These are phyloP conservation scores for Tolypocladium guangdongense DNA, from an alignment of 2,329 filamentous ascomycete genomes.

Conservation along the genomic window DNA sequence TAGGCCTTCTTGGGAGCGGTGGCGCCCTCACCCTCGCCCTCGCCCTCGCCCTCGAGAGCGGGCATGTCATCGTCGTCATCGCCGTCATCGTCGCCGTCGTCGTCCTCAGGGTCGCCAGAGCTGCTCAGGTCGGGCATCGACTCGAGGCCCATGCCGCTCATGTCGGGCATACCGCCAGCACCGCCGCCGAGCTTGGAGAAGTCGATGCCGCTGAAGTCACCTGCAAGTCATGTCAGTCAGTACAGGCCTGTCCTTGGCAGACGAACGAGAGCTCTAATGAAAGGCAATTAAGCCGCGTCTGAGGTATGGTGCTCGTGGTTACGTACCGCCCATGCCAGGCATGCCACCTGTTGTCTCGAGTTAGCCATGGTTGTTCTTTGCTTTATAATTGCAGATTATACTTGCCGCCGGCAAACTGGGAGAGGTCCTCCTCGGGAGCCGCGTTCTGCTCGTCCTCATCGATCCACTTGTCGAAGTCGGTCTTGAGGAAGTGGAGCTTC, in stretches of 20 bases:
- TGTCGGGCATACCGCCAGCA: slow-evolving; percentile 22
- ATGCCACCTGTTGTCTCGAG: slow-evolving; percentile 32
- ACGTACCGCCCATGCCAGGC: slow-evolving; percentile 42
- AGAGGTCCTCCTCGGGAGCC: slow-evolving; percentile 68
- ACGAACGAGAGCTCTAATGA: not conserved
- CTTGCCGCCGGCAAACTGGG: slow-evolving; percentile 48
- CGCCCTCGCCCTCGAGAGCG: slow-evolving; percentile 56
- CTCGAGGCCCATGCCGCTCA: slow-evolving; percentile 31
- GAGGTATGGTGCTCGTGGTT: slow-evolving; percentile 1
- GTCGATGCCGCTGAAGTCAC: slow-evolving; percentile 79
- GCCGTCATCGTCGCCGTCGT: slow-evolving; percentile 41
- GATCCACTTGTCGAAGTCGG: slow-evolving; percentile 98
- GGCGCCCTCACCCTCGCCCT: slow-evolving; percentile 46
- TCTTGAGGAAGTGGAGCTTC: slow-evolving; percentile 95
- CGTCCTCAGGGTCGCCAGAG: slow-evolving; percentile 24
- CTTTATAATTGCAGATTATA: slow-evolving; percentile 9
- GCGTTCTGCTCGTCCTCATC: slow-evolving; percentile 98
- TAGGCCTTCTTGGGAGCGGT: slow-evolving; percentile 31
- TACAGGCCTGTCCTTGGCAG: not conserved
- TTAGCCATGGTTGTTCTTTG: not conserved
- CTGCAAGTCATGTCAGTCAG: slow-evolving; percentile 16
- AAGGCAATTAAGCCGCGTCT: not conserved
- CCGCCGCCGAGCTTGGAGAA: slow-evolving; percentile 80
- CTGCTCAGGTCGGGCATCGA: slow-evolving; percentile 35
- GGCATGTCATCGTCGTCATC: slow-evolving; percentile 79